Conservation (phyloP, 371 early-diverging fungal species). For the Chytridium lagenaria region DNA sequence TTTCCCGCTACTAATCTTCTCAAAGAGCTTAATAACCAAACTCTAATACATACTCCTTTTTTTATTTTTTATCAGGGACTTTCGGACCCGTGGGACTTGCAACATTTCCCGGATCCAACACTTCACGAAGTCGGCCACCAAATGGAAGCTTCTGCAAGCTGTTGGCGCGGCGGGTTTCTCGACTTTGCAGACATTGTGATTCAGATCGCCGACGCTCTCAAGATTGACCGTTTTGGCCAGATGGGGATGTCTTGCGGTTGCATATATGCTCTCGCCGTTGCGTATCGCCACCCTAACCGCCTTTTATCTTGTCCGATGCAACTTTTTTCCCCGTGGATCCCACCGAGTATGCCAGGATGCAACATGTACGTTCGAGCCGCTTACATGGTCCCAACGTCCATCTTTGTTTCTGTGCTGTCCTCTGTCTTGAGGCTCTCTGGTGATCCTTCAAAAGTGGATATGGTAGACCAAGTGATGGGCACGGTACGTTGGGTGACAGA, state of each 20-base stretch:
- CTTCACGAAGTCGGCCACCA: not conserved
- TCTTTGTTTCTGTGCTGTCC: not conserved
- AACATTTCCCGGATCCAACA: not conserved
- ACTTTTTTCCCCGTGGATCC: slow-evolving; percentile 16
- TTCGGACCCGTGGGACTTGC: slow-evolving; percentile 23
- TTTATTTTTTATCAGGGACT: too few species aligned
- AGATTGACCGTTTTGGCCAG: not conserved
- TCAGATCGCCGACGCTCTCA: slow-evolving; percentile 17
- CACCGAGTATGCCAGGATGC: slow-evolving; percentile 5
- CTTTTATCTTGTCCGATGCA: not conserved
- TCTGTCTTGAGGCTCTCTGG: not conserved
- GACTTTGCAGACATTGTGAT: not conserved
- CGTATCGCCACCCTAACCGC: not conserved
- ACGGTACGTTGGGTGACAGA: slow-evolving; percentile 1
- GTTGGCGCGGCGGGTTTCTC: slow-evolving; percentile 17
- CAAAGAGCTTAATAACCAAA: too few species aligned
- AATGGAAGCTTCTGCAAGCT: slow-evolving; percentile 1
- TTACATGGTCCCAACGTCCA: slow-evolving; percentile 1
- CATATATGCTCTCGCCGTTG: slow-evolving; percentile 11
- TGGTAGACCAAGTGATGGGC: not conserved
- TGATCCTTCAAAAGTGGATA: not conserved
- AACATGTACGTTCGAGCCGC: not conserved
- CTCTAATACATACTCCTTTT: too few species aligned
- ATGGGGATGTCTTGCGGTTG: slow-evolving; percentile 25
- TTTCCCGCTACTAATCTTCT: too few species aligned